Conservation (phyloP, 2,329 filamentous ascomycete genomes). For the Salinomyces thailandicus region DNA sequence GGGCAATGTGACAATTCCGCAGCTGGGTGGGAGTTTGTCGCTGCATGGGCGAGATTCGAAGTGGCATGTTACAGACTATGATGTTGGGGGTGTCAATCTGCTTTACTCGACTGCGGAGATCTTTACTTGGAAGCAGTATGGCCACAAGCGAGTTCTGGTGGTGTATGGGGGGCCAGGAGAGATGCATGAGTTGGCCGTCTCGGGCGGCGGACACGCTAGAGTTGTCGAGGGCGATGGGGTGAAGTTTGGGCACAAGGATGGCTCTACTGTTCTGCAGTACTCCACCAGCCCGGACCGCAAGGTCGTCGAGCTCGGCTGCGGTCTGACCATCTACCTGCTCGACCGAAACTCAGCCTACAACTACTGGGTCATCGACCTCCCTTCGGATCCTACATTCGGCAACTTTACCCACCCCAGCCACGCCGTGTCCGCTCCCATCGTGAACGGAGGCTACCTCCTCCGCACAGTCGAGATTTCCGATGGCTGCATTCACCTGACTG, state of each 20-base stretch:
- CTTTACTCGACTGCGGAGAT: constrained; percentile 62
- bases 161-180: constrained; percentile 55
- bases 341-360: constrained; percentile 58
- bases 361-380: constrained; percentile 55
- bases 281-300: constrained; percentile 43
- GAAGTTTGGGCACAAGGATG: constrained; percentile 29
- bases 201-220: constrained; percentile 24
- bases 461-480: constrained; percentile 48
- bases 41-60: constrained; percentile 56
- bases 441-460: constrained; percentile 55
- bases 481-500: constrained; percentile 50
- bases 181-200: constrained; percentile 51
- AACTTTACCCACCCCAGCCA: constrained; percentile 26
- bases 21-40: constrained; percentile 46
- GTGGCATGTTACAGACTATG: constrained; percentile 57
- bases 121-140: constrained; percentile 56
- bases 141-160: constrained; percentile 48
- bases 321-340: constrained; percentile 47
- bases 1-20: constrained; percentile 49
- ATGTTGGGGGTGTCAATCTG: constrained; percentile 46
- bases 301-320: constrained; percentile 40
- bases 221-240: constrained; percentile 33
- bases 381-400: constrained; percentile 24
- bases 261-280: constrained; percentile 44
- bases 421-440: constrained; percentile 37